Percentiles rank a stretch among this genome's conserved stretches.
These are phyloP conservation scores for Leishmania tropica DNA, from an alignment of 208 protist genomes.

Conservation along the genomic window DNA sequence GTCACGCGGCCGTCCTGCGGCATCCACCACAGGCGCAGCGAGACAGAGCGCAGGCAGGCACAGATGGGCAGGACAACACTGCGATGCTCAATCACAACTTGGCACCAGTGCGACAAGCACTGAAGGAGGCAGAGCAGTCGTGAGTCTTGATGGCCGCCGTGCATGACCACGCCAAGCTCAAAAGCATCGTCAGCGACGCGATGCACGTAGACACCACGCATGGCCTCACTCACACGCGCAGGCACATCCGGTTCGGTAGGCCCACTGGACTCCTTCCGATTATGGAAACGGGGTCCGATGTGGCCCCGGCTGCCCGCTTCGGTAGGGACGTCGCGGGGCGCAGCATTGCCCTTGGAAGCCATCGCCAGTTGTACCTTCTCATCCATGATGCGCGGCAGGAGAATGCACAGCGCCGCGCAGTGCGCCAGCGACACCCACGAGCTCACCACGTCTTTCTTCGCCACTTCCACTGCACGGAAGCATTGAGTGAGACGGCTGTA, in stretches of 20 bases:
- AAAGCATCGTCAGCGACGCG: conserved; percentile 23
- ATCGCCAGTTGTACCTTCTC: conserved; percentile 2
- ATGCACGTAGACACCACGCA: conserved; percentile 49
- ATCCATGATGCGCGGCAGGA: conserved; percentile 1
- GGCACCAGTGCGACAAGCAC: conserved; percentile 20
- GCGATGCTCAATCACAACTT: conserved; percentile 7
- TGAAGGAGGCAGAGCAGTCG: conserved; percentile 20
- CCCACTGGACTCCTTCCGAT: neutral
- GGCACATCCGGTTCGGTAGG: neutral
- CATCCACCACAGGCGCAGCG: conserved; percentile 64
- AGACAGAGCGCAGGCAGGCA: conserved; percentile 38
- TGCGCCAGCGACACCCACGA: conserved; percentile 34
- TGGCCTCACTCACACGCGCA: neutral
- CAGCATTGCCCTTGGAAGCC: neutral
- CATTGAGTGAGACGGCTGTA: conserved; percentile 49
- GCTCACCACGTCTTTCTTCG: conserved; percentile 11
- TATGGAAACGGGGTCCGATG: neutral
- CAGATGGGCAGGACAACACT: conserved; percentile 49
- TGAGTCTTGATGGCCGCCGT: conserved; percentile 13
- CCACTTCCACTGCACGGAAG: conserved; percentile 33
- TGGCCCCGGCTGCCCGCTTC: neutral
- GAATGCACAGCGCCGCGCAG: conserved; percentile 25
- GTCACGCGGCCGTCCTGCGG: conserved; percentile 48
- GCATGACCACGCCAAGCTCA: conserved; percentile 54
- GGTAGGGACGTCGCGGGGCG: neutral